Base-by-base conservation (phyloP, 2,329 filamentous ascomycete genomes). In the Pestalotiopsis fici region DNA sequence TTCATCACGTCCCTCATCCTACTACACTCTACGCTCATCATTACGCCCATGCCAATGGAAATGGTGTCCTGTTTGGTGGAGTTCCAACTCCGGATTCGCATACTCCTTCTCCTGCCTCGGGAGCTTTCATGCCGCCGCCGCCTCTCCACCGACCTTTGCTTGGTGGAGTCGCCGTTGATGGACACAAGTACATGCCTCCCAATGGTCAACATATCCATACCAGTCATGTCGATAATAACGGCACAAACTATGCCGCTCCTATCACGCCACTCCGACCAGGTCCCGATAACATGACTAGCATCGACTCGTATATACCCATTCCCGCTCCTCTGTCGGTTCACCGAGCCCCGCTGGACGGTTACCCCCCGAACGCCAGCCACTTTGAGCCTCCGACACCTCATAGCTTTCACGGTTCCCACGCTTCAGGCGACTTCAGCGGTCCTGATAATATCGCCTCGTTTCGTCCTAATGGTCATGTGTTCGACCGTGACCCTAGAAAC, bases 361-460 rank as follows among this genome's bases (percentile, higher is more conserved):
- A 77, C 57, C 76, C 77, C 21, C 78, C 77, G n/a, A 69, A 66
- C 70, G 70, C 66, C 62, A 72, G 67, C 72, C 79, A 69, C 70
- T 86, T 86, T 73, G 85, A 84, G 3, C 85, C 87, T 2, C 83
- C 85, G 1, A 88, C 87, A 2, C 85, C 87, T 3, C 87, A 87
- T 69, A 90, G 87, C 76, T 88, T 88, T 72, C 88, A 89, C 66
- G 88, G 85, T 43, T 90, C 88, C 2, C 88, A 89, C 68, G 83
- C 86, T 43, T 88, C 88, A 1, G 81, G 78, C 4, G 82, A 83
- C 56, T 81, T 79, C 18, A 80, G 78, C 35, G 80, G 78, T 66
- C 75, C 81, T 65, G 78, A 77, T 28, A 83, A 82, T 54, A 74
- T 78, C 62, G 73, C 80, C 31, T 78, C 76, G 28, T 80, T 79